phyloP scores from a whole-genome alignment of 768 basidiomycete species.

The Suillus subaureus region DNA sequence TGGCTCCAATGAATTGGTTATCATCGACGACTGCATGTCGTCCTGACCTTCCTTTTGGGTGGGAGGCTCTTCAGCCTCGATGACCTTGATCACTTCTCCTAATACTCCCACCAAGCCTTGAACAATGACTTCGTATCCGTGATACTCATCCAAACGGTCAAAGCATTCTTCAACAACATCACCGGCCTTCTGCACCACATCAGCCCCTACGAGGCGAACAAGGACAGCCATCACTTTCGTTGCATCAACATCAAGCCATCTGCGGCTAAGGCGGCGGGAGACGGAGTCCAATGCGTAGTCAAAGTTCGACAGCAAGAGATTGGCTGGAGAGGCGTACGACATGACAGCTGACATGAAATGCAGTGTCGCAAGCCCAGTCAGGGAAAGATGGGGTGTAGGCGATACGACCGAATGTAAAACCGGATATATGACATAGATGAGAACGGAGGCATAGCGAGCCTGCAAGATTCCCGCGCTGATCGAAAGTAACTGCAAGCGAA shows the following conservation, averaged over 20 bases:
- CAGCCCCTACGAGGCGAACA: constrained; percentile 82
- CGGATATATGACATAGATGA: constrained; percentile 83
- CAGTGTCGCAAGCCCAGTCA: constrained; percentile 77
- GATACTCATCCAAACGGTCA: constrained; percentile 93
- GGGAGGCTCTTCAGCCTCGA: constrained; percentile 55
- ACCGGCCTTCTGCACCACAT: constrained; percentile 85
- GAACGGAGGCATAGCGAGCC: constrained; percentile 67
- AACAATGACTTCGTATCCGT: constrained; percentile 86
- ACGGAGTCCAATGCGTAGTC: constrained; percentile 95
- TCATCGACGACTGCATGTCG: constrained; percentile 24
- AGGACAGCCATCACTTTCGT: constrained; percentile 86
- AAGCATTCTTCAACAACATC: constrained; percentile 98
- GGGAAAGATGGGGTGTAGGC: constrained; percentile 61
- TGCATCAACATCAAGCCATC: constrained; percentile 85
- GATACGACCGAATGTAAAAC: constrained; percentile 86
- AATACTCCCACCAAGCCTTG: constrained; percentile 89
- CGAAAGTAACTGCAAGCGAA: constrained; percentile 77
- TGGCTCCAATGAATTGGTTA: constrained; percentile 41
- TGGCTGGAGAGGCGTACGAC: constrained; percentile 87
- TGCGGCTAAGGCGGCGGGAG: constrained; percentile 76
- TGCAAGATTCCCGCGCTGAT: constrained; percentile 72
- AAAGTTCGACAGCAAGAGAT: constrained; percentile 90
- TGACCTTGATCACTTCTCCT: constrained; percentile 78
- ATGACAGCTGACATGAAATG: constrained; percentile 69
- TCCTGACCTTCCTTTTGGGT: constrained; percentile 18